Percentiles rank a stretch among this genome's conserved stretches.
Evolutionary conservation across 192 early-diverging fungal species (phyloP).

Genomic region (Umbelopsis sp.): DNA sequence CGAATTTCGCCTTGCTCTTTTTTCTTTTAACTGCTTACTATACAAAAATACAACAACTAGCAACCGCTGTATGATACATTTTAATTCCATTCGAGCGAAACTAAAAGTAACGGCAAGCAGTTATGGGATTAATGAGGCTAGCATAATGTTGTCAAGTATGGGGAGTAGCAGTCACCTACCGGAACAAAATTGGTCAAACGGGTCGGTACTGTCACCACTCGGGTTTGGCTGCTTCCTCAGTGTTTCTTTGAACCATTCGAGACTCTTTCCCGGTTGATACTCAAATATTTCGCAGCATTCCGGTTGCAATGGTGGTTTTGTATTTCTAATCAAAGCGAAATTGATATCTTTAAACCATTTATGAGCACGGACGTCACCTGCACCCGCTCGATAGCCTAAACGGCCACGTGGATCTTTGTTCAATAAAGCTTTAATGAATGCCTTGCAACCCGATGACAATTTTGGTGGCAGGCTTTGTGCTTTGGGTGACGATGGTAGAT

Average conservation of each 20-base stretch:
- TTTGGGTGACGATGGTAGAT: conserved; percentile 67
- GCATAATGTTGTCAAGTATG: too few relatives aligned
- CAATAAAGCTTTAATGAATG: conserved; percentile 64
- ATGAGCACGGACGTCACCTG: conserved; percentile 80
- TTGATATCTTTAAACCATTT: conserved; percentile 80
- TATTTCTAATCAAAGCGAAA: conserved; percentile 37
- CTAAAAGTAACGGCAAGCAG: not conserved
- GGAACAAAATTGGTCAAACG: conserved; percentile 18
- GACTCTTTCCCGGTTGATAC: not conserved
- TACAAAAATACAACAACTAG: not conserved
- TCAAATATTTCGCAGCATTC: not conserved
- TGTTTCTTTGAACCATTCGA: not conserved
- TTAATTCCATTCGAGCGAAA: not conserved
- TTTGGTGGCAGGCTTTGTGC: conserved; percentile 68
- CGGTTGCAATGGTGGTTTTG: not conserved
- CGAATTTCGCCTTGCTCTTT: not conserved
- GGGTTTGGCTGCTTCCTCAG: not conserved
- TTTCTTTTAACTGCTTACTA: not conserved
- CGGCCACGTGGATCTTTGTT: conserved; percentile 77
- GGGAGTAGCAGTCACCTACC: not conserved
- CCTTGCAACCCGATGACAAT: conserved; percentile 63
- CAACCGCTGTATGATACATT: not conserved
- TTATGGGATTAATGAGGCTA: not conserved
- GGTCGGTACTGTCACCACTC: not conserved
- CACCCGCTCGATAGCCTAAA: conserved; percentile 77